Evolutionary conservation across 805 yeast species (phyloP).

Genomic region (Cyberlindnera galapagoensis): DNA sequence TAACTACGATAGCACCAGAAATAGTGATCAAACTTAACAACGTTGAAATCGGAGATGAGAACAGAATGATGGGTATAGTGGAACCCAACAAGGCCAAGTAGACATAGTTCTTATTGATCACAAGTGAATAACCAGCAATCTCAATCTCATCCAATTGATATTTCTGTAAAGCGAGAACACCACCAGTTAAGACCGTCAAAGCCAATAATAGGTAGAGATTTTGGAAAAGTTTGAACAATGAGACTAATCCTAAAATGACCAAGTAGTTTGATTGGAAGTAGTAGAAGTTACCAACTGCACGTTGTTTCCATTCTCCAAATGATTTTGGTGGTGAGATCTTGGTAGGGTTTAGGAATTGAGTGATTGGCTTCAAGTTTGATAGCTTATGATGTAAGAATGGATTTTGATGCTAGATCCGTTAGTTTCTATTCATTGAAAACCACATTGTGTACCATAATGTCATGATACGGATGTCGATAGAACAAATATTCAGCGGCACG

Average conservation of each 20-base stretch:
- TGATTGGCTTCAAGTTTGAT: conserved; percentile 17
- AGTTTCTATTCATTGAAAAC: not conserved
- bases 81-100: conserved; percentile 7
- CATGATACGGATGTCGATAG: too few species aligned
- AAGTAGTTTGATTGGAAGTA: conserved; percentile 22
- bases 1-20: conserved; percentile 10
- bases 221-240: conserved; percentile 14
- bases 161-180: conserved; percentile 8
- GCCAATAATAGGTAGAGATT: conserved; percentile 15
- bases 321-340: conserved; percentile 12
- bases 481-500: too few species aligned
- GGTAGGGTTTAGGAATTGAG: conserved; percentile 16
- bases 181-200: conserved; percentile 5
- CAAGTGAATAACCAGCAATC: conserved; percentile 2
- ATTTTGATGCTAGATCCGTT: conserved; percentile 15
- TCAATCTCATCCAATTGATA: conserved; percentile 7
- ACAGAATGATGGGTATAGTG: conserved; percentile 18
- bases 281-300: conserved; percentile 11
- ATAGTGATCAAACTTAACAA: conserved; percentile 6
- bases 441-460: too few species aligned
- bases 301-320: conserved; percentile 9
- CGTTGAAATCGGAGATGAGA: conserved; percentile 15
- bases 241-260: conserved; percentile 10
- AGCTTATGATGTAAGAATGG: conserved; percentile 21
- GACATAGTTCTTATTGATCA: conserved; percentile 14